Percentiles rank a stretch among this genome's conserved stretches.
Evolutionary conservation across 2,329 filamentous ascomycete species (phyloP).

Genomic region (Alternaria ventricosa): DNA sequence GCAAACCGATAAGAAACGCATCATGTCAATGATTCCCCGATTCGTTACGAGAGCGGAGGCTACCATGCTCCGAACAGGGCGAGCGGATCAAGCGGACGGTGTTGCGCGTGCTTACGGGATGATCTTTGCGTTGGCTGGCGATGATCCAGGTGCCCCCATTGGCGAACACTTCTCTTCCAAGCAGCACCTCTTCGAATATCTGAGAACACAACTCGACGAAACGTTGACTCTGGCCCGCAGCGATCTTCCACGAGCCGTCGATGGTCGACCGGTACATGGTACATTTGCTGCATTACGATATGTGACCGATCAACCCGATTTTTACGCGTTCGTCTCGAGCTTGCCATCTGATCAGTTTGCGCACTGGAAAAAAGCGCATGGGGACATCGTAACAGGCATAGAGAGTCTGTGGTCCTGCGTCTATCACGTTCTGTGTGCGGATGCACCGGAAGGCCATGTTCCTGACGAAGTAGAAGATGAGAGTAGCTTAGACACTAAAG

Average conservation of each 20-base stretch:
- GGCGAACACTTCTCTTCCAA: slow-evolving; percentile 34
- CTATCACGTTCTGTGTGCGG: slow-evolving; percentile 81
- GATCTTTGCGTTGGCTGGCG: slow-evolving; percentile 63
- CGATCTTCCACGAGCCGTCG: slow-evolving; percentile 69
- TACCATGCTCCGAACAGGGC: slow-evolving; percentile 72
- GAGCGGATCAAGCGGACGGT: slow-evolving; percentile 92
- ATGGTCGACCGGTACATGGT: slow-evolving; percentile 56
- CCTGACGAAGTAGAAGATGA: slow-evolving; percentile 77
- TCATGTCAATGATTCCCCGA: slow-evolving; percentile 22
- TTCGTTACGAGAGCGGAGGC: slow-evolving; percentile 54
- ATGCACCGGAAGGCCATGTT: slow-evolving; percentile 89
- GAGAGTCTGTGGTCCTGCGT: slow-evolving; percentile 78
- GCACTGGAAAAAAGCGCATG: slow-evolving; percentile 55
- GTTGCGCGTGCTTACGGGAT: slow-evolving; percentile 79
- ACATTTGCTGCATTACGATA: slow-evolving; percentile 54
- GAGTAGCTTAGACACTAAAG: slow-evolving; percentile 80
- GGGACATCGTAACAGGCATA: slow-evolving; percentile 66
- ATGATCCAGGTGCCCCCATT: slow-evolving; percentile 1
- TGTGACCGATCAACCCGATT: slow-evolving; percentile 54
- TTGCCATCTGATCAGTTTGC: slow-evolving; percentile 13
- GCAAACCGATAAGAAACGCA: slow-evolving; percentile 11
- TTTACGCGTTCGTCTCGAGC: slow-evolving; percentile 32
- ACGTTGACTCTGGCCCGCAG: slow-evolving; percentile 69
- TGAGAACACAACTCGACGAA: slow-evolving; percentile 67
- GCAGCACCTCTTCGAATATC: slow-evolving; percentile 60